phyloP scores from a whole-genome alignment of 2,329 filamentous ascomycete genomes.

The Byssochlamys sp. region DNA sequence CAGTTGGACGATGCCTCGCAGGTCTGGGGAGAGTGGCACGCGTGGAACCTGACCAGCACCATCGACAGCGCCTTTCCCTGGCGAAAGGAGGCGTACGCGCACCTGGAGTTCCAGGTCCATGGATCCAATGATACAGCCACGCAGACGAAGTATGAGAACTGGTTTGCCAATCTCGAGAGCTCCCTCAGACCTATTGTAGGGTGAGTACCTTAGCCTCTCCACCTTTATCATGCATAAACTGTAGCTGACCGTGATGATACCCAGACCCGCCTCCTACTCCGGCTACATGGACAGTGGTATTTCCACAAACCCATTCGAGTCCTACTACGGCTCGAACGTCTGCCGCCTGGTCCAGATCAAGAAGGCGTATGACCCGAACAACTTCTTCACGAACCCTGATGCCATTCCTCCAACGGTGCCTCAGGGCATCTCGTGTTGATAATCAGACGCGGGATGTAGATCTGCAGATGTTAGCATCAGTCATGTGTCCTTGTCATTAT shows the following conservation, averaged over 20 bases:
- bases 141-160: slow-evolving; percentile 5
- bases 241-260: not conserved
- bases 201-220: slow-evolving; percentile 1
- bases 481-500: not conserved
- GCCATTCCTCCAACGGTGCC: not conserved
- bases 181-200: slow-evolving; percentile 8
- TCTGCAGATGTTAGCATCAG: not conserved
- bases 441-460: not conserved
- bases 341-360: slow-evolving; percentile 1
- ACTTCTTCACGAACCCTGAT: not conserved
- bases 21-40: slow-evolving; percentile 8
- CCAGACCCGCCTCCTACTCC: slow-evolving; percentile 5
- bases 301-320: slow-evolving; percentile 4
- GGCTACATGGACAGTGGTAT: slow-evolving; percentile 8
- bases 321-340: slow-evolving; percentile 8
- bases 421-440: not conserved
- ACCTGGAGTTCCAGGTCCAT: not conserved
- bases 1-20: slow-evolving; percentile 3
- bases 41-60: slow-evolving; percentile 7
- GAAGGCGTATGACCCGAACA: not conserved
- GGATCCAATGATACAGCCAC: slow-evolving; percentile 5
- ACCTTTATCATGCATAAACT: too few relatives aligned
- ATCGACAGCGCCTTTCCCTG: slow-evolving; percentile 7
- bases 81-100: slow-evolving; percentile 6
- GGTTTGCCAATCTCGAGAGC: slow-evolving; percentile 8